phyloP scores from a whole-genome alignment of 768 basidiomycete genomes.

The Hericium erinaceus region DNA sequence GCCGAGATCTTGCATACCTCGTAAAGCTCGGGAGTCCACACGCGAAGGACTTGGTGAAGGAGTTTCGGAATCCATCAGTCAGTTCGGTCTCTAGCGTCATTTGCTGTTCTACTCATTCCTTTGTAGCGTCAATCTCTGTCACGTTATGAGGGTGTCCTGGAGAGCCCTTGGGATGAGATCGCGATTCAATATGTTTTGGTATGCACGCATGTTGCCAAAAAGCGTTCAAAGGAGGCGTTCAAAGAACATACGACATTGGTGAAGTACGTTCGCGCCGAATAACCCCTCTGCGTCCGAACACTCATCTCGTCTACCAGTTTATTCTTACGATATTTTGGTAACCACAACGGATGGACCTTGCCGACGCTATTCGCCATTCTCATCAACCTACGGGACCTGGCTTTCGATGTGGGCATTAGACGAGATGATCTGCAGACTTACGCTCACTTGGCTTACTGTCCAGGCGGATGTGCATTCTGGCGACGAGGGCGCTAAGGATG shows the following conservation, averaged over 20 bases:
- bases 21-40: constrained; percentile 70
- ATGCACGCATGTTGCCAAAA: constrained; percentile 59
- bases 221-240: constrained; percentile 64
- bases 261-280: constrained; percentile 42
- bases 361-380: constrained; percentile 76
- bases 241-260: constrained; percentile 71
- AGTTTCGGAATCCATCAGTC: constrained; percentile 49
- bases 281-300: not conserved
- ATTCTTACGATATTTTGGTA: constrained; percentile 73
- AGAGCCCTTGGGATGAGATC: constrained; percentile 79
- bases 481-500: constrained; percentile 42
- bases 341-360: constrained; percentile 80
- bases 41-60: constrained; percentile 66
- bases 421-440: not conserved
- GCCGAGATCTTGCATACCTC: constrained; percentile 63
- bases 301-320: constrained; percentile 30
- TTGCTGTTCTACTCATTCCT: not conserved
- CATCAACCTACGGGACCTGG: constrained; percentile 75
- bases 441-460: not conserved
- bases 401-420: constrained; percentile 55
- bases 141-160: constrained; percentile 53
- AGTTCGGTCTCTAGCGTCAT: constrained; percentile 16
- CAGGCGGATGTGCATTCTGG: constrained; percentile 20
- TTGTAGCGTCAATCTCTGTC: constrained; percentile 23
- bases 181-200: constrained; percentile 75